A percentile compares a stretch with the other conserved stretches of the same genome.
phyloP scores from a whole-genome alignment of 106 monocot species.

The Dioscorea zingiberensis region DNA sequence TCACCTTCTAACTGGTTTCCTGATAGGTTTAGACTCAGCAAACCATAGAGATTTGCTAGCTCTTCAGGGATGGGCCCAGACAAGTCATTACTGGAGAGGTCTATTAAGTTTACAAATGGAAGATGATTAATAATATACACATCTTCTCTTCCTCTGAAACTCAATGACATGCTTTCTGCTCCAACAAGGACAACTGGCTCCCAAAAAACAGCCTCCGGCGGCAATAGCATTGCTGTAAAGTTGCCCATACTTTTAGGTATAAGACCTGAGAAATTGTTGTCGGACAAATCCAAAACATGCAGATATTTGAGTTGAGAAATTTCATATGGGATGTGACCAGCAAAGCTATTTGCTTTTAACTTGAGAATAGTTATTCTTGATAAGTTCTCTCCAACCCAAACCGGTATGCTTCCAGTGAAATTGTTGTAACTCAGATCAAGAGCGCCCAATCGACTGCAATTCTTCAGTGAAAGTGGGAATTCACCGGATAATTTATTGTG shows the following conservation, averaged over 20 bases:
- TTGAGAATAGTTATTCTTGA: background rate
- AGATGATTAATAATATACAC: too few relatives aligned
- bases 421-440: background rate
- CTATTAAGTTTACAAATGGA: background rate
- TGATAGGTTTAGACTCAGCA: slow-evolving; percentile 22
- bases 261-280: background rate
- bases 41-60: background rate
- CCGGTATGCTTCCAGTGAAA: background rate
- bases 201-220: background rate
- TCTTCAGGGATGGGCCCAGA: slow-evolving; percentile 14
- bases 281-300: background rate
- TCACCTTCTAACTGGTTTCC: slow-evolving; percentile 9
- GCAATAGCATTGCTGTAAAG: background rate
- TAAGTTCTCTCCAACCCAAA: background rate
- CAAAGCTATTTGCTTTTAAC: background rate
- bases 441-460: background rate
- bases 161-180: background rate
- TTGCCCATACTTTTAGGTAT: background rate
- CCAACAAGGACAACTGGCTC: background rate
- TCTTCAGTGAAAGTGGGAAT: slow-evolving; percentile 11
- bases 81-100: slow-evolving; percentile 11
- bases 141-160: too few relatives aligned
- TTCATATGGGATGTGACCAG: background rate
- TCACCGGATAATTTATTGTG: slow-evolving; percentile 17
- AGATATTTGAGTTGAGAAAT: background rate